phyloP scores from a whole-genome alignment of 2,329 filamentous ascomycete species.

The Sporothrix mexicana region DNA sequence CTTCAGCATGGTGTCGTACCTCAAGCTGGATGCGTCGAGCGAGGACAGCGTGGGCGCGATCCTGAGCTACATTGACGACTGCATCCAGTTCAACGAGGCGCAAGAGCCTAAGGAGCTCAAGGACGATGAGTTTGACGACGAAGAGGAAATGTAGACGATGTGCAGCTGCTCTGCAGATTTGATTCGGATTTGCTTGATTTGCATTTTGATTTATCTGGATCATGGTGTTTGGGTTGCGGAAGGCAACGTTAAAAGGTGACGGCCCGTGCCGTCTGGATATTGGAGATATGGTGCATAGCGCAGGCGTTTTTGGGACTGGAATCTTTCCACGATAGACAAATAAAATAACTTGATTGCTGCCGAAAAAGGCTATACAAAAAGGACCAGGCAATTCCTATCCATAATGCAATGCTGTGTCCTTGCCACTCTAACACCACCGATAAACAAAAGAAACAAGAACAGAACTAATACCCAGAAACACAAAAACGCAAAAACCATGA shows the following conservation, averaged over 20 bases:
- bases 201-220: constrained; percentile 36
- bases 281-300: constrained; percentile 48
- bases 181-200: background rate
- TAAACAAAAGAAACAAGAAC: background rate
- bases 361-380: constrained; percentile 26
- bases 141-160: constrained; percentile 39
- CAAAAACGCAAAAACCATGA: background rate
- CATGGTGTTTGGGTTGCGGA: background rate
- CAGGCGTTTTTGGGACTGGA: constrained; percentile 45
- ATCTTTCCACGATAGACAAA: constrained; percentile 3
- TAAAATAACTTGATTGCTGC: constrained; percentile 15
- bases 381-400: constrained; percentile 11
- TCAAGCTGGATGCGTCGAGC: constrained; percentile 86
- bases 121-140: constrained; percentile 64
- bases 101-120: constrained; percentile 87
- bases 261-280: background rate
- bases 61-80: constrained; percentile 91
- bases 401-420: constrained; percentile 7
- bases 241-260: background rate
- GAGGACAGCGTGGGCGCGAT: constrained; percentile 88
- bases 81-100: constrained; percentile 90
- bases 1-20: constrained; percentile 97
- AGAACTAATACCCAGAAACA: background rate
- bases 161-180: background rate
- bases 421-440: background rate